Evolutionary conservation across 1,139 yeast species (phyloP), one percentile per base, ranked within the genome.

Genomic region (Yamadazyma trypodendri): DNA sequence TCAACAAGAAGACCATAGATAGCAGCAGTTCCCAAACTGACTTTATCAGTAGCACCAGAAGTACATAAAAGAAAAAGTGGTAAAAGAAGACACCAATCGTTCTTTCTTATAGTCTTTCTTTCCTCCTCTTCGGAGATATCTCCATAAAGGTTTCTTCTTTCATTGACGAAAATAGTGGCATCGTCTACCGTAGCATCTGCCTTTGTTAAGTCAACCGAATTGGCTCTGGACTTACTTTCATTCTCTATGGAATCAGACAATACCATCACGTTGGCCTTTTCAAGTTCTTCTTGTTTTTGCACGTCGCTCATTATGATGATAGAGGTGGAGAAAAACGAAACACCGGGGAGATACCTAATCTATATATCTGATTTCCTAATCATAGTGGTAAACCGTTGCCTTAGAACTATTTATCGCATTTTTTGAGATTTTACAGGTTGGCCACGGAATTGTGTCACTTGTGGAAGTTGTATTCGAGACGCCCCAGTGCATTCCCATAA

Each of bases 31-130:
- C 69, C 55, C 32, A 64, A 48, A 14, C 70, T 58, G 6, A 63
- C 67, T 46, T 72, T 72, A 46, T 72, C 77, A 29, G 64, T 67
- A n/a, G 72, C 70, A 41, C 68, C 68, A 43, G 60, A 46, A 8
- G 71, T 62, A 10, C 65, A 61, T 4, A 66, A 60, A 39, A 59
- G 41, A 41, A 63, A 60, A 17, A 67, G 49, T 31, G 58, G 45
- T 2, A 72, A 70, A 25, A 67, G 37, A 12, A 67, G 47, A 35
- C 57, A 51, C 49, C 52, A 57, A 44, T 67, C 73, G n/a, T 61
- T 54, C 41, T 57, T 67, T 45, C 65, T 51, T n/a, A 61, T 38
- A 8, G 54, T 52, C 21, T 38, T 49, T 24, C 44, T 44, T 34
- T 54, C 58, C 41, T 64, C 69, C 14, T 48, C 60, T 24, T 50